phyloP scores from a whole-genome alignment of 441 rosid genomes.

The Bruguiera hainesii region DNA sequence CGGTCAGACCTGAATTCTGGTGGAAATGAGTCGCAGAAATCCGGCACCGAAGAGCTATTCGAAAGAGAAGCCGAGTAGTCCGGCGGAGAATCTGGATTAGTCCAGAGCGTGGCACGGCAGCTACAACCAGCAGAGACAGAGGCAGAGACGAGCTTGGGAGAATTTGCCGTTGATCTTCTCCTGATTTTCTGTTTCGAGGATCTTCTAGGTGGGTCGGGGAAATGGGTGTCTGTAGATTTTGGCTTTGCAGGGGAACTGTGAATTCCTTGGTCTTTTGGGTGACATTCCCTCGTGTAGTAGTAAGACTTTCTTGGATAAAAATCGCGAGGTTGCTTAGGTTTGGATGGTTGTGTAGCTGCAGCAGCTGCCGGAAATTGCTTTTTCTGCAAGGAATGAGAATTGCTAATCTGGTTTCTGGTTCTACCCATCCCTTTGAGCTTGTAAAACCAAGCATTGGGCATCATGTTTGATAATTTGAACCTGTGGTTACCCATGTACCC shows the following conservation, averaged over 20 bases:
- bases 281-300: conserved; percentile 41
- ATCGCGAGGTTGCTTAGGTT: conserved; percentile 18
- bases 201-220: conserved; percentile 36
- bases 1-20: conserved; percentile 56
- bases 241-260: conserved; percentile 23
- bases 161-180: conserved; percentile 13
- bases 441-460: conserved; percentile 4
- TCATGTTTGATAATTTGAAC: not conserved
- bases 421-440: conserved; percentile 32
- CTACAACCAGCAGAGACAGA: conserved; percentile 38
- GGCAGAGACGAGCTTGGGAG: conserved; percentile 33
- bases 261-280: conserved; percentile 15
- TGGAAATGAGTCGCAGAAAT: conserved; percentile 26
- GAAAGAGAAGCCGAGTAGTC: conserved; percentile 31
- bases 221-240: conserved; percentile 19
- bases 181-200: conserved; percentile 31
- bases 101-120: conserved; percentile 39
- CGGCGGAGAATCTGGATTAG: conserved; percentile 28
- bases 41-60: conserved; percentile 35
- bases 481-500: not conserved
- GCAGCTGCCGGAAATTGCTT: conserved; percentile 12
- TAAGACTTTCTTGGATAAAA: conserved; percentile 55
- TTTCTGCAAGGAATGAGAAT: conserved; percentile 12
- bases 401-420: conserved; percentile 17
- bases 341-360: conserved; percentile 3